Base-by-base conservation (phyloP, 2,329 filamentous ascomycete species). In the Tolypocladium sp. region DNA sequence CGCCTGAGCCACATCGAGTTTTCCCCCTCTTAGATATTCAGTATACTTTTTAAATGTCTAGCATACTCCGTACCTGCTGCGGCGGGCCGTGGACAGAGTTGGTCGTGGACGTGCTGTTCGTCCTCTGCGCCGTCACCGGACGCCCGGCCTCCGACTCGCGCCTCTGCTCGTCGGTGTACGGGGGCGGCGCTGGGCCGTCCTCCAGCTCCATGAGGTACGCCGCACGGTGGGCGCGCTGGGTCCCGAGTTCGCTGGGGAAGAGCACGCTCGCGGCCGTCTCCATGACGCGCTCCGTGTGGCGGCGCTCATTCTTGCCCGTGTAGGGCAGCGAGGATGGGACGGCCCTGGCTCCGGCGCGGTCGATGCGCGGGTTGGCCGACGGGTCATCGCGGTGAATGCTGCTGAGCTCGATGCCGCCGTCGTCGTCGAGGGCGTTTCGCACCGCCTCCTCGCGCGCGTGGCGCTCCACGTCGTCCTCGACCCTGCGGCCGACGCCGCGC, bases 1-100 rank as follows among this genome's bases (percentile, higher is more conserved):
- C 20, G 30, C 8, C 27, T n/a, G 17, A 35, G 20, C 49, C 20
- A 13, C 49, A 30, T 10, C 30, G 20, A 17, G 4, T 7, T 4
- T 52, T 13, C 25, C 15, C 2, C 46, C 27, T 12, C 27, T 33
- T 40, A 62, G 17, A 49, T 20, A n/a, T 27, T 10, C 27, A 13
- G 42, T n/a, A n/a, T 20, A 25, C 22, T 10, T 15, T 13, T 58
- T 70, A 85, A 17, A 85, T 66, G 64, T 85, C 82, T 64, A 85
- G 63, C 82, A 85, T 85, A 66, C 82, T 85, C 65, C 73, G 75
- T 7, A 84, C 71, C 65, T 82, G 77, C 66, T 83, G 80, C n/a
- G 81, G 80, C 58, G 76, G 77, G n/a, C 69, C 73, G 8, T 68
- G 73, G 15, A 79, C 70, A 6, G 80, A 83, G 53, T 74, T 69